phyloP scores from a whole-genome alignment of 768 basidiomycete species.

The Lentinula lateritia region DNA sequence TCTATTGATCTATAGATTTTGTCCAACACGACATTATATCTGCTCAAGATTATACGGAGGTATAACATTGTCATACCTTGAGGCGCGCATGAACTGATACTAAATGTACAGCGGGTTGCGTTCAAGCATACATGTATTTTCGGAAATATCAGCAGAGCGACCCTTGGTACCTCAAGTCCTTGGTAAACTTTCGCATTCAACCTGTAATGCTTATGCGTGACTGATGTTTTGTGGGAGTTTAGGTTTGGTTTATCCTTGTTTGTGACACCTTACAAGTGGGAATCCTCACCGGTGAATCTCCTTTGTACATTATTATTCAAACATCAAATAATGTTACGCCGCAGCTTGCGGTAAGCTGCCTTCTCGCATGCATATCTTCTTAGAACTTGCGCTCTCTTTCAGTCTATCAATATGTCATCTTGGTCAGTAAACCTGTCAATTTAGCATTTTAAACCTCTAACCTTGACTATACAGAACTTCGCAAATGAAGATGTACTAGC shows the following conservation, averaged over 20 bases:
- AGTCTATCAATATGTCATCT: constrained; percentile 3
- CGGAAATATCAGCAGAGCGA: background rate
- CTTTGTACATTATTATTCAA: background rate
- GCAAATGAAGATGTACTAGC: constrained; percentile 5
- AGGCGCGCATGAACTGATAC: background rate
- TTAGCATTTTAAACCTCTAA: background rate
- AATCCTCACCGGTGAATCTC: constrained; percentile 8
- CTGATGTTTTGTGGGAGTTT: background rate
- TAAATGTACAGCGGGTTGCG: background rate
- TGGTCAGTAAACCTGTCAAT: background rate
- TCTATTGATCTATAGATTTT: background rate
- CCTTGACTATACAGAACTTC: constrained; percentile 3
- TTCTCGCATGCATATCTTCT: background rate
- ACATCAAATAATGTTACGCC: background rate
- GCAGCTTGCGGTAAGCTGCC: background rate
- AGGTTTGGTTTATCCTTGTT: constrained; percentile 10
- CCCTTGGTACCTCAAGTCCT: background rate
- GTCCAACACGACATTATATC: background rate
- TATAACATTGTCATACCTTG: background rate
- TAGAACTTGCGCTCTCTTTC: background rate
- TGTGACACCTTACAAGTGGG: constrained; percentile 12
- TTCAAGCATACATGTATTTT: constrained; percentile 6
- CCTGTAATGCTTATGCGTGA: background rate
- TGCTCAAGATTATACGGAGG: background rate
- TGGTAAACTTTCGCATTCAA: background rate